Base-by-base conservation (phyloP, 306 rosid genomes). In the cucumber (Cucumis sativus) region DNA sequence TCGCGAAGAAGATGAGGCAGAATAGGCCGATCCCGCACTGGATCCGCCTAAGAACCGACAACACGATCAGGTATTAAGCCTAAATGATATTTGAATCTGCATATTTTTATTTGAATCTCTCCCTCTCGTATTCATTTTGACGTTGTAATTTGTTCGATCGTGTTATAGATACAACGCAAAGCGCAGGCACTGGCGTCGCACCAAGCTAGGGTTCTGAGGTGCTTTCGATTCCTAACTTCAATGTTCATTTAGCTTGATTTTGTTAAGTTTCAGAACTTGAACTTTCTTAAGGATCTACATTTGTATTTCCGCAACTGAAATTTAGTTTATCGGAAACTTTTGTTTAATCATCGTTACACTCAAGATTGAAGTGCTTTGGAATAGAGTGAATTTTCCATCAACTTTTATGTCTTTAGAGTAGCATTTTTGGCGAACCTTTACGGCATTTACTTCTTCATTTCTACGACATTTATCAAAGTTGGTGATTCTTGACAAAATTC, bases 121-220 rank as follows among this genome's bases (percentile, higher is more conserved):
- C 10, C 5, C 45, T 63, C 43, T 64, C 45, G 59, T 7, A 45
- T 16, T 20, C 25, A 37, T 37, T 41, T 45, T 45, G n/a, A 52
- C 23, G 58, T 72, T 72, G 7, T 47, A 15, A 4, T 49, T 8
- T 72, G 16, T 8, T 72, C 25, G 61, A 72, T 7, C 12, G 45
- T 10, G 6, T 6, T 74, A 76, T 80, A 91, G 97, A 86, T 89
- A 91, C 72, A 91, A 91, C 47, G 97, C 95, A 2, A 91, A 91
- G 87, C 92, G 97, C 69, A 88, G 97, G 89, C 97, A 91, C 87
- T 91, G 97, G 97, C 97, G 97, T 78, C 94, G 97, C 74, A 91
- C 97, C 82, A 91, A 91, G 80, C 97, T 91, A 43, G 93, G 97
- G 15, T 89, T 92, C 30, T 92, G 47, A 86, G 91, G 75, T 84